phyloP scores from a whole-genome alignment of 306 rosid genomes.

The Fragaria ananassa region DNA sequence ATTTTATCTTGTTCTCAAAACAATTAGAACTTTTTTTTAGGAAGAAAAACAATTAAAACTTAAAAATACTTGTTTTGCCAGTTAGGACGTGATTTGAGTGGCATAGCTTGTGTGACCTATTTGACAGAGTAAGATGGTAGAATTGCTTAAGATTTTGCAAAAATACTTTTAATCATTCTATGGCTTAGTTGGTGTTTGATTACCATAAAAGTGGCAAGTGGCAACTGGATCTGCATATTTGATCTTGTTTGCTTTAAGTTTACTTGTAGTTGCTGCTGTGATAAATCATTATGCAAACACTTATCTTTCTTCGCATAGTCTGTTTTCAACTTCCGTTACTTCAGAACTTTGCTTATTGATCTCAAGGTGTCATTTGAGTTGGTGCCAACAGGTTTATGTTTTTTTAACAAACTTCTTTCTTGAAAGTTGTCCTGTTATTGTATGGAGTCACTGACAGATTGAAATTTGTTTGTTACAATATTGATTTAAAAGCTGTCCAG shows the following conservation, averaged over 20 bases:
- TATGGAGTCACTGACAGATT: not conserved
- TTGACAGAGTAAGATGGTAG: not conserved
- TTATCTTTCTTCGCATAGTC: not conserved
- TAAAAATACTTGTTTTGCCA: not conserved
- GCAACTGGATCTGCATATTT: not conserved
- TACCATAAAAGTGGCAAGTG: not conserved
- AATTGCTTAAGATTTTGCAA: not conserved
- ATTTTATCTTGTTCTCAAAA: not conserved
- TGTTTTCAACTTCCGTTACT: not conserved
- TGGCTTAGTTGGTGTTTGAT: not conserved
- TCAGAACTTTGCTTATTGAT: not conserved
- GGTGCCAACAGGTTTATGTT: not conserved
- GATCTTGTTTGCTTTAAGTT: not conserved
- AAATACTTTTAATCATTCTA: not conserved
- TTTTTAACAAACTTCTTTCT: not conserved
- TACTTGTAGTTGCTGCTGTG: not conserved
- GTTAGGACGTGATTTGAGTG: not conserved
- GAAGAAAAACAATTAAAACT: not conserved
- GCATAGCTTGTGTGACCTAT: not conserved
- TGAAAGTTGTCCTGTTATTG: not conserved
- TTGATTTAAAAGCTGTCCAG: not conserved
- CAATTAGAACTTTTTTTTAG: not conserved
- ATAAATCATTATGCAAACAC: not conserved
- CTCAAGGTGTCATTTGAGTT: not conserved
- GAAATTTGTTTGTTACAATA: not conserved